Evolutionary conservation across 169 alveolate species (phyloP), one percentile per base, ranked within the genome.

Genomic region (Cryptosporidium sp.): DNA sequence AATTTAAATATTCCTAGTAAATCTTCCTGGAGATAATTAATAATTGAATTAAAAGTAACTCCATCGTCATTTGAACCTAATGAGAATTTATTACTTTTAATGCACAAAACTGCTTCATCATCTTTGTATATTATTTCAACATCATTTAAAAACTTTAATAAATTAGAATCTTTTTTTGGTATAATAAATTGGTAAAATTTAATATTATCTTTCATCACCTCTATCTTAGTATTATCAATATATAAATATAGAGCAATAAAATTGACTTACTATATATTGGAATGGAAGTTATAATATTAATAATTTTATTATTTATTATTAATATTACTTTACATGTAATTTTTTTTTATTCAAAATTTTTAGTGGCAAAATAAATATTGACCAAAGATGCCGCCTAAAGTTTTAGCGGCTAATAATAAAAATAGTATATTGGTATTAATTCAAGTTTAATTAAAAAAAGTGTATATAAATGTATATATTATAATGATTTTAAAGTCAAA

Each of bases 161-260:
- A 37, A 53, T 56, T 60, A 10, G 86, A 53, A 60, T 73, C 86
- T 39, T 60, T 73, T 21, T 51, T 53, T n/a, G 86, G 86, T 60
- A 73, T 37, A 26, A 35, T 35, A 52, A 73, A 73, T 23, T 60
- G 23, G 31, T 16, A 33, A 42, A 16, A 52, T 31, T 60, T 52
- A n/a, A 23, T 51, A 23, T 33, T 70, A 48, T 31, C 51, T 26
- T 21, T 26, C 58, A 70, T 70, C n/a, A 37, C 58, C 6, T 45
- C 44, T 70, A 3, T 65, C 31, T 16, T 33, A 33, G 21, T 3
- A 10, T 18, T 10, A 65, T 3, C 72, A 31, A 37, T 7, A 18
- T 26, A 31, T 6, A 56, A 9, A 52, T 23, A 53, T 16, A 56
- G 3, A 56, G 67, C 35, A 26, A 26, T 56, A 37, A 21, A 56